Evolutionary conservation across 345 rosid species (phyloP).

Genomic region (Salix caprea): DNA sequence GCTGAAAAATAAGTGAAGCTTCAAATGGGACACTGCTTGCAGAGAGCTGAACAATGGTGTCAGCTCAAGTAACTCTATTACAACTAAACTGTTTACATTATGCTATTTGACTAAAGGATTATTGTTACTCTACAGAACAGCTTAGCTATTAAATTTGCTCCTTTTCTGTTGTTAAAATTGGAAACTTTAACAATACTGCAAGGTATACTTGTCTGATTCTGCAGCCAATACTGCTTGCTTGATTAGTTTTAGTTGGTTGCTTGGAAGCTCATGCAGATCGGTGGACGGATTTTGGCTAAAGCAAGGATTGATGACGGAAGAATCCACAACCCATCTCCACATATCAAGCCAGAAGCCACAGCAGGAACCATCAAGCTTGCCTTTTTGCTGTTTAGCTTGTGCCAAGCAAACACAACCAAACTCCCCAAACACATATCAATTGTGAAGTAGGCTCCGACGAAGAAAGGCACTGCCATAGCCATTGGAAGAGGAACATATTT

Average conservation of each 20-base stretch:
- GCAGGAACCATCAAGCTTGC: conserved; percentile 77
- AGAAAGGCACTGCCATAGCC: conserved; percentile 97
- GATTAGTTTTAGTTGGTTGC: conserved; percentile 17
- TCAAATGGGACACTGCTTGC: too few species aligned
- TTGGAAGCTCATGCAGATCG: conserved; percentile 74
- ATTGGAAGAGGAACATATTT: conserved; percentile 88
- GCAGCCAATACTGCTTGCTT: not conserved
- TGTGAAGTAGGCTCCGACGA: conserved; percentile 82
- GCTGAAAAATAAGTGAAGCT: too few species aligned
- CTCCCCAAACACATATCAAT: conserved; percentile 53
- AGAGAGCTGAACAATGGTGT: too few species aligned
- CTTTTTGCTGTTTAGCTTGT: conserved; percentile 24
- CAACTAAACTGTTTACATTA: too few species aligned
- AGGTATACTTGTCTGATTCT: not conserved
- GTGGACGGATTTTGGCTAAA: conserved; percentile 62
- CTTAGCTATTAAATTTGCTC: not conserved
- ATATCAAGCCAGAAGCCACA: conserved; percentile 85
- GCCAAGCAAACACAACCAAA: conserved; percentile 25
- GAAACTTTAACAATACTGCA: not conserved
- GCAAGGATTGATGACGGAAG: conserved; percentile 80
- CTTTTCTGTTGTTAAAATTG: not conserved
- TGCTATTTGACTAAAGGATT: not conserved
- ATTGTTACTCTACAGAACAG: not conserved
- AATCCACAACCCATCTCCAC: conserved; percentile 95
- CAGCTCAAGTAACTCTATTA: too few species aligned